Percentiles rank a stretch among this genome's conserved stretches.
phyloP scores from a whole-genome alignment of 2,329 filamentous ascomycete species.

The Venturia pyrina region DNA sequence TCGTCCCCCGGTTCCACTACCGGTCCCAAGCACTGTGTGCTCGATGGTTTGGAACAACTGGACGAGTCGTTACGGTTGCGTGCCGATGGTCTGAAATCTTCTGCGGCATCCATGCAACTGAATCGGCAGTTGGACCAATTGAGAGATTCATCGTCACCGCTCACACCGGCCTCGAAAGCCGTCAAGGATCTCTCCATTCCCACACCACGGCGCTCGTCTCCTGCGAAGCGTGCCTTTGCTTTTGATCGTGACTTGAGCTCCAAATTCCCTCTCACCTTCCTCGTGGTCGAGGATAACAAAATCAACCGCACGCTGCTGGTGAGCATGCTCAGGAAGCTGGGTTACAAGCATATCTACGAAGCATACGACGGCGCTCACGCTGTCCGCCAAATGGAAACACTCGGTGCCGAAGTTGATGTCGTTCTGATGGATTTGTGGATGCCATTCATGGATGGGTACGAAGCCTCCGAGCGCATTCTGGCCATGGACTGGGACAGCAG shows the following conservation, averaged over 20 bases:
- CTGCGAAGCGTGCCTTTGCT: constrained; percentile 16
- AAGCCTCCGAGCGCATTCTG: constrained; percentile 55
- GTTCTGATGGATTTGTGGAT: constrained; percentile 71
- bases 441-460: constrained; percentile 63
- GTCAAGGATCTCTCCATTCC: not conserved
- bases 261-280: constrained; percentile 54
- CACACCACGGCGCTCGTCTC: constrained; percentile 11
- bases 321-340: constrained; percentile 56
- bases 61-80: not conserved
- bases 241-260: constrained; percentile 49
- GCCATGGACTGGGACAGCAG: constrained; percentile 30
- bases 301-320: constrained; percentile 60
- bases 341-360: constrained; percentile 52
- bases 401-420: constrained; percentile 42
- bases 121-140: not conserved
- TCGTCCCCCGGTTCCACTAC: constrained; percentile 15
- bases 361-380: constrained; percentile 61
- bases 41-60: not conserved
- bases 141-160: not conserved
- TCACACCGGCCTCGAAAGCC: not conserved
- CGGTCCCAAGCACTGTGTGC: not conserved
- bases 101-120: not conserved
- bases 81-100: not conserved
- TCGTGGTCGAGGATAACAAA: constrained; percentile 63
- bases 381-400: constrained; percentile 47